A percentile compares a stretch with the other conserved stretches of the same genome.
phyloP scores from a whole-genome alignment of 139 green algal genomes.

The Chlamydomonas eustigma region DNA sequence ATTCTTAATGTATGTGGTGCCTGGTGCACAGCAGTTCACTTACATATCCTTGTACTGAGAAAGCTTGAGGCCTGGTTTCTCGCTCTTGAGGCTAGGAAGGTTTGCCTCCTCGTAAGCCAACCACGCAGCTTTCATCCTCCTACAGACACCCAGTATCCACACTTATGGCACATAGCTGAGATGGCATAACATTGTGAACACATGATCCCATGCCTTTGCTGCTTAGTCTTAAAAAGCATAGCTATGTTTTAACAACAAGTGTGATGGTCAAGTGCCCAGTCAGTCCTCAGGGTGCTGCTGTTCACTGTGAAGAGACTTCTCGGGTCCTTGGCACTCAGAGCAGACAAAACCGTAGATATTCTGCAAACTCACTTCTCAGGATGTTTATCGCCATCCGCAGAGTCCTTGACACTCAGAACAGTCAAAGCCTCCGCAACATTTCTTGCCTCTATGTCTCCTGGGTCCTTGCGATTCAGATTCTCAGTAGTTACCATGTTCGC shows the following conservation, averaged over 20 bases:
- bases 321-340: too few relatives aligned
- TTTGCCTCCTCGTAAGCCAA: constrained; percentile 57
- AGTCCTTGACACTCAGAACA: constrained; percentile 44
- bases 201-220: too few relatives aligned
- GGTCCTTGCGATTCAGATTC: constrained; percentile 57
- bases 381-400: constrained; percentile 53
- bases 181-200: too few relatives aligned
- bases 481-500: constrained; percentile 32
- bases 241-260: too few relatives aligned
- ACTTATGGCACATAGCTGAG: not conserved
- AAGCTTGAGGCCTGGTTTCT: constrained; percentile 74
- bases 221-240: too few relatives aligned
- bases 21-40: not conserved
- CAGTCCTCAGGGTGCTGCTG: too few relatives aligned
- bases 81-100: constrained; percentile 54
- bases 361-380: constrained; percentile 65
- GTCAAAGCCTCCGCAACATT: constrained; percentile 55
- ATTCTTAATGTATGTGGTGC: not conserved
- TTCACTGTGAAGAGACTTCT: too few relatives aligned
- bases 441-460: constrained; percentile 38
- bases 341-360: too few relatives aligned
- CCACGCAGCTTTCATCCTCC: constrained; percentile 65
- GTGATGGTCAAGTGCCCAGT: too few relatives aligned
- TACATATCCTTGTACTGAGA: constrained; percentile 59
- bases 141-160: constrained; percentile 23